Base-by-base conservation (phyloP, 2,329 filamentous ascomycete genomes). In the Colletotrichum tropicale region DNA sequence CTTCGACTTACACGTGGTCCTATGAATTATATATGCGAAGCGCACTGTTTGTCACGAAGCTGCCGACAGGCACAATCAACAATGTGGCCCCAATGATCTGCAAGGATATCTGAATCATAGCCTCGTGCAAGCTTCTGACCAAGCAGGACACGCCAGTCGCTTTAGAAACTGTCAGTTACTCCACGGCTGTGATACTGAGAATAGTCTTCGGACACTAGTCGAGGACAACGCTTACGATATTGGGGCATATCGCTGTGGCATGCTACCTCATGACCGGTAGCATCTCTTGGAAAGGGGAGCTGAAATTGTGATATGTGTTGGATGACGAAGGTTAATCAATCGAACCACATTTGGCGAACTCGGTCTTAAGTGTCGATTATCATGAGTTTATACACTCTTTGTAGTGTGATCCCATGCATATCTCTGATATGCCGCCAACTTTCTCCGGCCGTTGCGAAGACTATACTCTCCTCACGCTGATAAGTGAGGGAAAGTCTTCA, bases 151-250 rank as follows among this genome's bases (percentile, higher is more conserved):
- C 1, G 43, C 43, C 3, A 48, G 10, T 48, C 5, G 43, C 10
- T 48, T 13, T 13, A 10, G 10, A 12, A 13, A 21, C 21, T 0
- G 13, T 48, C 3, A 48, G 3, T 4, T 21, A 4, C n/a, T 21
- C 10, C n/a, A 48, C 43, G 1, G 10, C 4, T 4, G 1, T 48
- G 10, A 21, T 48, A 48, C 43, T 12, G 0, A 48, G 43, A 48
- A 48, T 48, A 48, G 13, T 21, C 18, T 0, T 8, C 8, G 0
- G 6, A 13, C 9, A 48, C 43, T 21, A 48, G 43, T 21, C 2
- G 2, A 12, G 3, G n/a, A 3, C n/a, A 48, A 4, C n/a, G n/a
- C 0, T 1, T 7, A 7, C 18, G 43, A 48, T 21, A 0, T 12
- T 0, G 10, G 9, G n/a, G n/a, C 18, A 21, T 48, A 3, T 7